These are phyloP conservation scores for Neotropicomus parvogracilis DNA, from an alignment of 1,284 basidiomycete genomes.

Conservation along the genomic window DNA sequence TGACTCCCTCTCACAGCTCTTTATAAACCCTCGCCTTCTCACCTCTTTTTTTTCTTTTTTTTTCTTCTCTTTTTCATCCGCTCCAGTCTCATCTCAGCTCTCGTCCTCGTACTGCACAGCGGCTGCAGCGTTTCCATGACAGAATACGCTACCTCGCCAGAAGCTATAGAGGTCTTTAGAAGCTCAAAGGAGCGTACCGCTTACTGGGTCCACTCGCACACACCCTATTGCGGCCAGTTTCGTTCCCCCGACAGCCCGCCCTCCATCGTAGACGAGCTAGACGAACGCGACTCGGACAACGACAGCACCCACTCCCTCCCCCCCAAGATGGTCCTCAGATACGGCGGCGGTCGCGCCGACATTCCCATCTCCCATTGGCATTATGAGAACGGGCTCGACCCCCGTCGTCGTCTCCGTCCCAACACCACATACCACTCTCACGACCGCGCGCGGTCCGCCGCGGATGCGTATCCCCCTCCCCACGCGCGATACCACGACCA, in stretches of 20 bases:
- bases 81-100: not conserved
- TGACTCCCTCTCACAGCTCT: constrained; percentile 11
- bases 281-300: constrained; percentile 51
- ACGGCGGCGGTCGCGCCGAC: constrained; percentile 59
- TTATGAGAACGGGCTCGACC: constrained; percentile 20
- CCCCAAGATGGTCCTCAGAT: constrained; percentile 67
- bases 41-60: constrained; percentile 8
- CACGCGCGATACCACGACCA: constrained; percentile 23
- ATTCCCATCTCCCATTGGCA: constrained; percentile 50
- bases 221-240: constrained; percentile 38
- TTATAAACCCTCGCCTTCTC: constrained; percentile 24
- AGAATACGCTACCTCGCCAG: constrained; percentile 59
- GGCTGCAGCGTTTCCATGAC: constrained; percentile 43
- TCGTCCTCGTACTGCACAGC: not conserved
- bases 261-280: constrained; percentile 43
- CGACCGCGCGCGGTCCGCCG: constrained; percentile 37
- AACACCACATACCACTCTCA: constrained; percentile 20
- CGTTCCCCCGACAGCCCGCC: constrained; percentile 60
- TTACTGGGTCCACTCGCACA: constrained; percentile 53
- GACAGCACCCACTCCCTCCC: constrained; percentile 64
- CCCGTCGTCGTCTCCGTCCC: constrained; percentile 18
- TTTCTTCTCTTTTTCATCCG: constrained; percentile 10
- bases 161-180: constrained; percentile 54
- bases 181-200: constrained; percentile 55
- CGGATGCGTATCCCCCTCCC: constrained; percentile 23